Evolutionary conservation across 495 filamentous ascomycete genomes (phyloP).

Genomic region (Venustampulla echinocandica): DNA sequence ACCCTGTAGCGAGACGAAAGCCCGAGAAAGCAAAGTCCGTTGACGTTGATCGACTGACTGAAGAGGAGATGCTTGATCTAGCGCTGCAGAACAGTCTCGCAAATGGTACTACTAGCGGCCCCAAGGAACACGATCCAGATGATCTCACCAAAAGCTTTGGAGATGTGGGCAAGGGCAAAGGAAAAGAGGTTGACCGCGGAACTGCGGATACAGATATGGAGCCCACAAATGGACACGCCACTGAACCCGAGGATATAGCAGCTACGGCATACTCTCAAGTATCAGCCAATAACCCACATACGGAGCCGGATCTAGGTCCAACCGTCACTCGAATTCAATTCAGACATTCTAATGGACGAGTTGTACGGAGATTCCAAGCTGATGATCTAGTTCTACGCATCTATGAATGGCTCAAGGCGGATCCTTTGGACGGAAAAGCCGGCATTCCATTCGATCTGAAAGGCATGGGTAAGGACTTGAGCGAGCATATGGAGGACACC

Average conservation of each 20-base stretch:
- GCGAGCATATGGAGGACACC: constrained; percentile 59
- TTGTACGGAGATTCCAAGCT: constrained; percentile 75
- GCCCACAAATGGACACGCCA: constrained; percentile 7
- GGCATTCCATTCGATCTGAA: constrained; percentile 78
- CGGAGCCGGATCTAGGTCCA: constrained; percentile 59
- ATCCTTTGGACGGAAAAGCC: constrained; percentile 64
- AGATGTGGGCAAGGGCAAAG: constrained; percentile 54
- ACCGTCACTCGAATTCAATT: constrained; percentile 87
- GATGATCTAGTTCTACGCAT: constrained; percentile 72
- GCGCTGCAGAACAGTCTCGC: constrained; percentile 76
- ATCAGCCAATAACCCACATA: constrained; percentile 60
- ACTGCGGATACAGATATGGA: constrained; percentile 9
- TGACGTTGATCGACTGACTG: constrained; percentile 80
- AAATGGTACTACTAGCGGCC: constrained; percentile 30
- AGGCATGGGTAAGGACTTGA: constrained; percentile 69
- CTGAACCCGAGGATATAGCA: constrained; percentile 8
- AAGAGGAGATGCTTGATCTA: constrained; percentile 93
- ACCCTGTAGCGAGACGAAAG: constrained; percentile 80
- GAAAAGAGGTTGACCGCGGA: constrained; percentile 32
- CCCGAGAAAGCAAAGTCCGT: constrained; percentile 57
- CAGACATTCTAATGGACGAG: constrained; percentile 66
- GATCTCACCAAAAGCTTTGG: constrained; percentile 63
- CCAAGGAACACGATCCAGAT: constrained; percentile 63
- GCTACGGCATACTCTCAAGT: constrained; percentile 56
- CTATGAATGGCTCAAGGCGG: constrained; percentile 94